Evolutionary conservation across 257 asterid species (phyloP), one percentile per base, ranked within the genome.

Genomic region (Forsythia viridissima): DNA sequence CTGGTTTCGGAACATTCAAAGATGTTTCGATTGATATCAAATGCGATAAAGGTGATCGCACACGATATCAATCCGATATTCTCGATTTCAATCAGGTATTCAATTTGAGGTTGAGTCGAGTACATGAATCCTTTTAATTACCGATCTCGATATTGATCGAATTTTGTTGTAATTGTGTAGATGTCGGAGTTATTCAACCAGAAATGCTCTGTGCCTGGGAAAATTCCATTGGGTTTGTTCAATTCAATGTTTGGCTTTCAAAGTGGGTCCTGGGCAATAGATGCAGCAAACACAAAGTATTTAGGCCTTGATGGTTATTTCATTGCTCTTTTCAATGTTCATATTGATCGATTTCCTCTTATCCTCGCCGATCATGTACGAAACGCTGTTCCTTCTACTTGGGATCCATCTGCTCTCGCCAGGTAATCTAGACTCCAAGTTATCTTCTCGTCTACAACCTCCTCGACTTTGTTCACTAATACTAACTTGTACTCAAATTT

Each of bases 391-490:
- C 99, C 99, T 75, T 84, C 97, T 10, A 88, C 87, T 10, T 95
- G 99, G 99, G 99, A 95, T 81, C 98, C 99, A 30, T 77, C 87
- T 20, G 94, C 94, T 79, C 91, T 95, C n/a, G 97, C 99, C 38
- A 92, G 98, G 99, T 94, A 82, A 61, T 30, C 34, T 30, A 1
- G 34, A 30, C 34, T 30, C 34, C 2, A 30, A 30, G 2, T 30
- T 30, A 30, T 30, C 34, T 30, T 1, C 34, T 30, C 34, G 34
- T 30, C 34, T 1, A 43, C 63, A 55, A 5, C 34, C 4, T 57
- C 34, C 30, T 57, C 21, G 66, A 57, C 30, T 57, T 15, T 13
- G 59, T 48, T 48, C 59, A 4, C 20, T n/a, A 15, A 48, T 6
- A 12, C 18, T 12, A 3, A 16, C 7, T 3, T 48, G n/a, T 48